A percentile compares a stretch with the other conserved stretches of the same genome.
phyloP scores from a whole-genome alignment of 2,329 filamentous ascomycete genomes.

The Alternaria dauci region DNA sequence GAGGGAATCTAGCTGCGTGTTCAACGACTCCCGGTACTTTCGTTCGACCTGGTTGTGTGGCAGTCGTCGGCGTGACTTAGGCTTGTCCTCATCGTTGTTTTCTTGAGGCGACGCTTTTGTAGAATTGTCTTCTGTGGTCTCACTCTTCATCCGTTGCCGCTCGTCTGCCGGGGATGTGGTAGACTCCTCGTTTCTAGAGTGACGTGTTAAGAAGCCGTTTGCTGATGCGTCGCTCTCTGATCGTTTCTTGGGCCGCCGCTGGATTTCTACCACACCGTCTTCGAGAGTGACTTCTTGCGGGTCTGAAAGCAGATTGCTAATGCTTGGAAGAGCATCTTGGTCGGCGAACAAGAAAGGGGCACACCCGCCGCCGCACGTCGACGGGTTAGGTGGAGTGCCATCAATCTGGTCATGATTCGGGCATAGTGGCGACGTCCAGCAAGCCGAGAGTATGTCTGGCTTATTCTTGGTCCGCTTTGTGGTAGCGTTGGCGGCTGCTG shows the following conservation, averaged over 20 bases:
- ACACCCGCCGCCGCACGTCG: conserved; percentile 52
- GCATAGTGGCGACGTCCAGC: conserved; percentile 54
- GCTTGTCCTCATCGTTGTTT: conserved; percentile 36
- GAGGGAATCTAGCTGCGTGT: conserved; percentile 56
- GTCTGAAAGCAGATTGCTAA: conserved; percentile 38
- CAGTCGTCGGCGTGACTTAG: conserved; percentile 47
- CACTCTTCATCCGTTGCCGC: conserved; percentile 41
- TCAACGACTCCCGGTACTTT: conserved; percentile 58
- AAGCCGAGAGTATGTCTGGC: conserved; percentile 51
- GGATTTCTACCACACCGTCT: conserved; percentile 51
- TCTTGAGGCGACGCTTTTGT: conserved; percentile 34
- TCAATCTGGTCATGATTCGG: conserved; percentile 52
- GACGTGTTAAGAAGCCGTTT: conserved; percentile 42
- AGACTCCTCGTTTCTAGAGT: conserved; percentile 33
- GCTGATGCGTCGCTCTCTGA: conserved; percentile 46
- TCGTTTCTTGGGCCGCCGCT: conserved; percentile 47
- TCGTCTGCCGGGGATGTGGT: conserved; percentile 28
- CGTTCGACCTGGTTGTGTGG: conserved; percentile 58
- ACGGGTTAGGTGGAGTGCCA: conserved; percentile 50
- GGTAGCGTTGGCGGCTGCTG: conserved; percentile 24
- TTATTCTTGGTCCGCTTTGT: conserved; percentile 48
- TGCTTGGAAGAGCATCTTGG: conserved; percentile 44
- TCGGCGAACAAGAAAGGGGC: conserved; percentile 52
- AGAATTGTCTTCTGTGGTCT: conserved; percentile 40
- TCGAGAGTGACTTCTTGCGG: conserved; percentile 45